These are phyloP conservation scores for Colletotrichum neosansevieriae DNA, from an alignment of 2,329 filamentous ascomycete species.

Conservation along the genomic window DNA sequence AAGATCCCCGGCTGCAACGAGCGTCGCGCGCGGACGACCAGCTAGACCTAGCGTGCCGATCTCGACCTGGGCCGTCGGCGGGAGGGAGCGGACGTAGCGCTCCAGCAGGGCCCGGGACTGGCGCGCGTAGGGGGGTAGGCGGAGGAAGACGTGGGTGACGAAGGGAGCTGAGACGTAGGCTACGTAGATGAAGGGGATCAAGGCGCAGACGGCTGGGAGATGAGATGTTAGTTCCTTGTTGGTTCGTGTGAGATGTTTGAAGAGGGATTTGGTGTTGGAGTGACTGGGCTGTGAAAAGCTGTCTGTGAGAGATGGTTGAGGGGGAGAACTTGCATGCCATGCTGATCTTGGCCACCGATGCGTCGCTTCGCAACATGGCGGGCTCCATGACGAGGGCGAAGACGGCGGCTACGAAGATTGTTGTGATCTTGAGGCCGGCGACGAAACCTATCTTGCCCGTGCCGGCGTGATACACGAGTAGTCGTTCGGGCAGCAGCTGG, in stretches of 20 bases:
- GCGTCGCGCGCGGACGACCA: slow-evolving; percentile 65
- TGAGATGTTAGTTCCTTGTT: slow-evolving; percentile 9
- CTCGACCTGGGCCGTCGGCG: slow-evolving; percentile 60
- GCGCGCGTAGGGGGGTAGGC: slow-evolving; percentile 74
- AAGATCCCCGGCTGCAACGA: slow-evolving; percentile 54
- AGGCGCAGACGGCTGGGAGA: slow-evolving; percentile 69
- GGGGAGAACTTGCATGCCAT: slow-evolving; percentile 1
- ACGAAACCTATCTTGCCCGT: slow-evolving; percentile 75
- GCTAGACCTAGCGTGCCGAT: slow-evolving; percentile 68
- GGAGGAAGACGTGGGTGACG: slow-evolving; percentile 78
- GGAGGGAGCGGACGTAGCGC: slow-evolving; percentile 62
- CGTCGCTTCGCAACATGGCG: neutral
- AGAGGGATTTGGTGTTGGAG: neutral
- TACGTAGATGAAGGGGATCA: slow-evolving; percentile 74
- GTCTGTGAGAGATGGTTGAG: neutral
- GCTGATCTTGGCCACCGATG: neutral
- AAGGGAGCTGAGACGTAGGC: slow-evolving; percentile 76
- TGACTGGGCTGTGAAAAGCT: neutral
- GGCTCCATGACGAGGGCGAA: slow-evolving; percentile 65
- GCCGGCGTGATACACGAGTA: slow-evolving; percentile 83
- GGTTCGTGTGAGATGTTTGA: neutral
- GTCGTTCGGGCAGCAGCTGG: slow-evolving; percentile 60
- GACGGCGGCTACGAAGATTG: slow-evolving; percentile 76
- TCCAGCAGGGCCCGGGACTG: slow-evolving; percentile 67
- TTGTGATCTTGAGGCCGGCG: slow-evolving; percentile 77